Conservation (phyloP, 1,139 yeast species). For the Torulaspora pretoriensis region DNA sequence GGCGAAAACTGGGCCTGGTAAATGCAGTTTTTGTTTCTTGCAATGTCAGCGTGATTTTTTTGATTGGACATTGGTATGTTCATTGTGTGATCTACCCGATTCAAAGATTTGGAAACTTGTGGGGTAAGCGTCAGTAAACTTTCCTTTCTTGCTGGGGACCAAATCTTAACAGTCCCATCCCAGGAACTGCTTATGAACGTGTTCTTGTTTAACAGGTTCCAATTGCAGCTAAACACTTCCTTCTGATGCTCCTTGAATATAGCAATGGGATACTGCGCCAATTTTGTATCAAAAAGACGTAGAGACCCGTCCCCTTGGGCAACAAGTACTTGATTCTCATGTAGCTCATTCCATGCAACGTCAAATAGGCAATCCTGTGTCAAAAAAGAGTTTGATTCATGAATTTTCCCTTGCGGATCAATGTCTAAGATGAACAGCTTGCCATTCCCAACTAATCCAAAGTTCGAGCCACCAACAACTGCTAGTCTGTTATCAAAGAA, state of each 20-base stretch:
- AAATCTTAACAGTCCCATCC: slow-evolving; percentile 84
- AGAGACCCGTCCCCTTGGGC: slow-evolving; percentile 91
- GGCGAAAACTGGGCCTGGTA: slow-evolving; percentile 85
- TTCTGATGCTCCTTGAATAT: slow-evolving; percentile 73
- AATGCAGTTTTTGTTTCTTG: slow-evolving; percentile 48
- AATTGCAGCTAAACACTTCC: slow-evolving; percentile 83
- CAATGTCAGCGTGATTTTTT: slow-evolving; percentile 15
- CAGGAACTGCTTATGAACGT: slow-evolving; percentile 77
- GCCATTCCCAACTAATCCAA: slow-evolving; percentile 93
- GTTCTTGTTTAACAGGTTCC: slow-evolving; percentile 79
- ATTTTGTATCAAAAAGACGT: slow-evolving; percentile 71
- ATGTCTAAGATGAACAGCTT: slow-evolving; percentile 66
- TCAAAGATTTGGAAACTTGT: slow-evolving; percentile 27
- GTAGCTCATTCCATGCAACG: slow-evolving; percentile 82
- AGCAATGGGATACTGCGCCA: slow-evolving; percentile 67
- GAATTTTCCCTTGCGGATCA: slow-evolving; percentile 57
- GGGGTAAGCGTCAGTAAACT: slow-evolving; percentile 59
- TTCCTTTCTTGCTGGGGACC: slow-evolving; percentile 57
- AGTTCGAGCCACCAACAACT: slow-evolving; percentile 86
- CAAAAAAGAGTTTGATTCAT: slow-evolving; percentile 60
- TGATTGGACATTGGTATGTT: slow-evolving; percentile 25
- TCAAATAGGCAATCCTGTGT: slow-evolving; percentile 94
- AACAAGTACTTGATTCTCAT: slow-evolving; percentile 77
- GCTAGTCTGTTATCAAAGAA: slow-evolving; percentile 86
- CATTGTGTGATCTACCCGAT: slow-evolving; percentile 15